These are phyloP conservation scores for Beta lomatogona DNA, from an alignment of 179 eudicot species.

Conservation along the genomic window DNA sequence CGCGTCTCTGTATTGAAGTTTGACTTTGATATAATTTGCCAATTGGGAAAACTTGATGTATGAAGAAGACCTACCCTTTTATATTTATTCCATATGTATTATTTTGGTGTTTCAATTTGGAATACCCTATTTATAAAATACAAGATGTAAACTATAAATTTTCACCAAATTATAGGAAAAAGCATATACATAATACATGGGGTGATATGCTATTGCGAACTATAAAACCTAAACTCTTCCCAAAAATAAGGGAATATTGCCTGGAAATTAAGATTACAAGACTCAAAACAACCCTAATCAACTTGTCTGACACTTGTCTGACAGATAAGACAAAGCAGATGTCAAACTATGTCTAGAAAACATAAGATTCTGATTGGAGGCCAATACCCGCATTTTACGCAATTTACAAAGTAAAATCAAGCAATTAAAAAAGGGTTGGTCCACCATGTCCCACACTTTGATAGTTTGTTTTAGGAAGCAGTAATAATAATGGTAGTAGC, in stretches of 20 bases:
- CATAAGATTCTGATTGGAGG: not conserved
- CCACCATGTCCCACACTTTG: conserved; percentile 1
- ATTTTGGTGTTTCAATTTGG: no score
- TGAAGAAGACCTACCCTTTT: no score
- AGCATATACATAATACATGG: no score
- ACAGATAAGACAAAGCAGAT: not conserved
- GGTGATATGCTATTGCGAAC: no score
- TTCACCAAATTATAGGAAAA: no score
- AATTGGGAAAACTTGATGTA: no score
- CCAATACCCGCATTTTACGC: conserved; percentile 28
- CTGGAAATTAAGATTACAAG: not conserved
- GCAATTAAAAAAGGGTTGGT: not conserved
- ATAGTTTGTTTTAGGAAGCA: not conserved
- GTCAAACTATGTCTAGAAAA: not conserved
- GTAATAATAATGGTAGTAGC: conserved; percentile 12
- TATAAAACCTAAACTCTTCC: not conserved
- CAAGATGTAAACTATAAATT: no score
- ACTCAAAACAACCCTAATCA: not conserved
- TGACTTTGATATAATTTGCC: no score
- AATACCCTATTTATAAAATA: no score
- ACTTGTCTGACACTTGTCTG: not conserved
- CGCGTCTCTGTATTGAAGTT: no score
- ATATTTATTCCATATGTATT: no score
- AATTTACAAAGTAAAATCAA: not conserved
- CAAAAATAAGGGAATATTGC: no score